A percentile compares a stretch with the other conserved stretches of the same genome.
Evolutionary conservation across 768 basidiomycete genomes (phyloP).

Genomic region (Mycena floridula): DNA sequence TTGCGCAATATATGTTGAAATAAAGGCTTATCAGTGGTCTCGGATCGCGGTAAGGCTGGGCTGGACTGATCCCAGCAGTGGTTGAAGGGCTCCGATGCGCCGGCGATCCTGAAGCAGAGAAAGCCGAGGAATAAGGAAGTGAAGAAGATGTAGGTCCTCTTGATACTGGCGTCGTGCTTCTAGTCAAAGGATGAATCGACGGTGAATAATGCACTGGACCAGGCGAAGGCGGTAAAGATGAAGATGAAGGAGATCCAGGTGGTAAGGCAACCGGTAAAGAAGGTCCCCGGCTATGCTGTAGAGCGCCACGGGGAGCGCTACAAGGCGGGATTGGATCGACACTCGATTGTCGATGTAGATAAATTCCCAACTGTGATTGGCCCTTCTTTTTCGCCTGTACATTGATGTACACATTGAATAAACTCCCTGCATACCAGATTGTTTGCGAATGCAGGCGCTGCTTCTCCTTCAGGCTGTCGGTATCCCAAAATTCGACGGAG

Average conservation of each 20-base stretch:
- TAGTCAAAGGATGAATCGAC: conserved; percentile 35
- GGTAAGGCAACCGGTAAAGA: conserved; percentile 20
- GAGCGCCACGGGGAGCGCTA: conserved; percentile 41
- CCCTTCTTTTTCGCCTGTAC: conserved; percentile 68
- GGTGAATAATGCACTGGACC: conserved; percentile 34
- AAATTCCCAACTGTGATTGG: conserved; percentile 73
- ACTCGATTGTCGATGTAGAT: conserved; percentile 80
- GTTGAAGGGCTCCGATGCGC: conserved; percentile 30
- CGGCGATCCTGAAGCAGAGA: background rate
- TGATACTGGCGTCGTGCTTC: conserved; percentile 36
- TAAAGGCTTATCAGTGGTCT: conserved; percentile 68
- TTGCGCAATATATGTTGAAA: conserved; percentile 80
- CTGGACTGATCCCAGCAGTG: conserved; percentile 41
- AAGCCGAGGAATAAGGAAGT: conserved; percentile 13
- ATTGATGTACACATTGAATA: conserved; percentile 88
- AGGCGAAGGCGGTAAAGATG: conserved; percentile 20
- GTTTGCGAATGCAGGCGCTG: conserved; percentile 78
- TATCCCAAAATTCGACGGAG: conserved; percentile 86
- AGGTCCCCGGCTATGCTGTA: conserved; percentile 21
- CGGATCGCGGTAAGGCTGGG: conserved; percentile 72
- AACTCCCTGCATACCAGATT: conserved; percentile 83
- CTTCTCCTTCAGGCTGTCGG: conserved; percentile 79
- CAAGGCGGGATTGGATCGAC: conserved; percentile 72
- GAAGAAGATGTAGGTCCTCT: conserved; percentile 10
- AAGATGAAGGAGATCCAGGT: conserved; percentile 23